These are phyloP conservation scores for Cardiospermum halicacabum DNA, from an alignment of 345 rosid species.

Conservation along the genomic window DNA sequence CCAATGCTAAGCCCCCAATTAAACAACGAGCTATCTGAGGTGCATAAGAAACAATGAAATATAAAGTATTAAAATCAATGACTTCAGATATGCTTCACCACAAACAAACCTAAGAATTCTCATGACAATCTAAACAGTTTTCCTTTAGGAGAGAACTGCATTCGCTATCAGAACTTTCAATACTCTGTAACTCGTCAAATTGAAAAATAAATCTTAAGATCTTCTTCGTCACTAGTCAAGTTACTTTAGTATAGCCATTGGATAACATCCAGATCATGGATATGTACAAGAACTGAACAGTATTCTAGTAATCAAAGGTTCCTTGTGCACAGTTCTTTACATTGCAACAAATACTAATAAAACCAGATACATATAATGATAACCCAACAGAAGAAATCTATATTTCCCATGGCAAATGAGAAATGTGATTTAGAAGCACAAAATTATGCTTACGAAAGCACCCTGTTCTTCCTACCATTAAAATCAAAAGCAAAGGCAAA, in stretches of 20 bases:
- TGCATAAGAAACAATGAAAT: conserved; percentile 5
- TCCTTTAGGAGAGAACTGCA: background rate
- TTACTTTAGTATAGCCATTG: background rate
- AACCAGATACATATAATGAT: background rate
- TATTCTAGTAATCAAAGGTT: background rate
- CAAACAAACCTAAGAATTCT: background rate
- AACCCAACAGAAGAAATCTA: background rate
- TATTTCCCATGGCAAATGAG: background rate
- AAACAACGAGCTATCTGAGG: conserved; percentile 51
- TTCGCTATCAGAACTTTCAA: background rate
- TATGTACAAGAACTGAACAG: background rate
- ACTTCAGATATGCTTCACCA: background rate
- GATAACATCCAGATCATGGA: background rate
- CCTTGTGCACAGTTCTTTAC: background rate
- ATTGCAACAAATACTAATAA: background rate
- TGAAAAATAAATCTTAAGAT: background rate
- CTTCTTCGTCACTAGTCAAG: background rate
- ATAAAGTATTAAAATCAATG: background rate
- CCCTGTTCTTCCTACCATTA: background rate
- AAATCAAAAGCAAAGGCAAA: background rate
- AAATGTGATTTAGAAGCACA: background rate
- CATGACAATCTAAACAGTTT: background rate
- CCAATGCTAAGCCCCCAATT: conserved; percentile 65
- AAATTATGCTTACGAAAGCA: background rate
- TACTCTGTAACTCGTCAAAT: background rate